phyloP scores from a whole-genome alignment of 768 basidiomycete species.

The Crepidotus variabilis region DNA sequence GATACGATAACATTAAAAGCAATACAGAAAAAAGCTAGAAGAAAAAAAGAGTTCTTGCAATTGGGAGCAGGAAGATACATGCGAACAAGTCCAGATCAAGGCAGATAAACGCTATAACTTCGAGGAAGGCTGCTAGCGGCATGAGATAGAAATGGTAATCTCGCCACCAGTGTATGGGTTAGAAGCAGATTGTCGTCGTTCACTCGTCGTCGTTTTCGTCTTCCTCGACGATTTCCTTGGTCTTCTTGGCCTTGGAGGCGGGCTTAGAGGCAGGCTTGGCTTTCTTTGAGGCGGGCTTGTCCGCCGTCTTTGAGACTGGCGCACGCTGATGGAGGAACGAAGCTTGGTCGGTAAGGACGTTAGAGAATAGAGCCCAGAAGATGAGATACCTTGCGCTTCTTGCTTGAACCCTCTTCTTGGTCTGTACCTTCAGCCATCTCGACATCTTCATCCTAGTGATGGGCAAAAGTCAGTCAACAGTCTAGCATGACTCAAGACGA shows the following conservation, averaged over 20 bases:
- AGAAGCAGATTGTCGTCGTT: background rate
- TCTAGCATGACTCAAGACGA: background rate
- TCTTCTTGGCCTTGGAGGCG: constrained; percentile 41
- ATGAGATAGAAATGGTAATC: background rate
- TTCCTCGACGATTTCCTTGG: constrained; percentile 45
- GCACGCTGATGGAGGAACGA: constrained; percentile 17
- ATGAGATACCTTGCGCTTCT: constrained; percentile 67
- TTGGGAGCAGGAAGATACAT: too few relatives aligned
- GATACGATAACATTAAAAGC: too few relatives aligned
- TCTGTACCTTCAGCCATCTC: constrained; percentile 37
- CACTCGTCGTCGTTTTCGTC: constrained; percentile 29
- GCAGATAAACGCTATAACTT: background rate
- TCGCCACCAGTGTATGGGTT: background rate
- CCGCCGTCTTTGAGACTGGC: constrained; percentile 33
- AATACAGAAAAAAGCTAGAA: too few relatives aligned
- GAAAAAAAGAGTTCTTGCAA: too few relatives aligned
- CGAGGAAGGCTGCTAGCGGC: background rate
- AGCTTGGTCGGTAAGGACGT: background rate
- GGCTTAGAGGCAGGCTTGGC: constrained; percentile 38
- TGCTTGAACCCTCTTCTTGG: constrained; percentile 47
- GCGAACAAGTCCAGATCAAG: too few relatives aligned
- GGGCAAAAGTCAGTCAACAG: background rate
- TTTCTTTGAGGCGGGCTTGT: constrained; percentile 47
- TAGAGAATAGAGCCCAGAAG: background rate
- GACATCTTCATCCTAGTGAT: constrained; percentile 32